Evolutionary conservation across 768 basidiomycete species (phyloP).

Genomic region (Dioszegia crocea): DNA sequence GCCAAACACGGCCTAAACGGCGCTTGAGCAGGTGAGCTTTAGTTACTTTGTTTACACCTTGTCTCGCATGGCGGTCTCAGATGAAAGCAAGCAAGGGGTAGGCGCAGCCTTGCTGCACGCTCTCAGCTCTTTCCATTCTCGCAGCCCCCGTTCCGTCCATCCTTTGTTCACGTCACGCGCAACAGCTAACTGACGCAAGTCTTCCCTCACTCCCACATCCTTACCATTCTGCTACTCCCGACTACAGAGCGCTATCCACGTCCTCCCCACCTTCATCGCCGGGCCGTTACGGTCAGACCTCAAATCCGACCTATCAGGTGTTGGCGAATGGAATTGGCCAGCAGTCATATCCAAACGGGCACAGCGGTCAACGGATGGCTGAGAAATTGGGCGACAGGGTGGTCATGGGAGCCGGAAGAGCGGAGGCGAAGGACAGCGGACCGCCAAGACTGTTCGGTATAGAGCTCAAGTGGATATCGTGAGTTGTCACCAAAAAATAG

Average conservation of each 20-base stretch:
- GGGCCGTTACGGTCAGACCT: conserved; percentile 15
- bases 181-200: conserved; percentile 33
- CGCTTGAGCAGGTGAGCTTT: conserved; percentile 36
- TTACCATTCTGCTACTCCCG: conserved; percentile 14
- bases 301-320: conserved; percentile 22
- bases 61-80: not conserved
- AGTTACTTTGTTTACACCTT: conserved; percentile 1
- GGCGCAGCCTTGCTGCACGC: not conserved
- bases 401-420: conserved; percentile 6
- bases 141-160: not conserved
- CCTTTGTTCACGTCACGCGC: not conserved
- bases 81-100: too few relatives aligned
- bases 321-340: conserved; percentile 13
- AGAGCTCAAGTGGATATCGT: conserved; percentile 50
- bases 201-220: conserved; percentile 37
- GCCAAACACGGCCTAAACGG: conserved; percentile 34
- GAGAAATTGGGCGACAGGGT: conserved; percentile 12
- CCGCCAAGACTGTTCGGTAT: conserved; percentile 42
- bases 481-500: conserved; percentile 13
- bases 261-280: conserved; percentile 35
- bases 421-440: not conserved
- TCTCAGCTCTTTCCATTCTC: not conserved
- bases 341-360: not conserved
- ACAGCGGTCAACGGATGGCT: conserved; percentile 10
- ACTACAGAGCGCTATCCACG: conserved; percentile 25